A percentile compares a stretch with the other conserved stretches of the same genome.
These are phyloP conservation scores for Trichoderma arundinaceum DNA, from an alignment of 2,329 filamentous ascomycete species.

Conservation along the genomic window DNA sequence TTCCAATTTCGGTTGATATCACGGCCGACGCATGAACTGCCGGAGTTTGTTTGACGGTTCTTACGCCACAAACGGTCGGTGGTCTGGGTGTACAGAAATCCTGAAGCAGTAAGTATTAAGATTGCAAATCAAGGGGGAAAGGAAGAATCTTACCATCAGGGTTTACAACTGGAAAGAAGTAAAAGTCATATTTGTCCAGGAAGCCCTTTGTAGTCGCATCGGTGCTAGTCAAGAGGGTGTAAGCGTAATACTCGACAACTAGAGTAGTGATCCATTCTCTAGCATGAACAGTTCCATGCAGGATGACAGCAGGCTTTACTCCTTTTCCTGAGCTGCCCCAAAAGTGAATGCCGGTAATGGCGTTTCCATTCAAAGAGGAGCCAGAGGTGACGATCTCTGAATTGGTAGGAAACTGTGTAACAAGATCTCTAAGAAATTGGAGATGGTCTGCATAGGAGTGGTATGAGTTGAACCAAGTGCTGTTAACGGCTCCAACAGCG, in stretches of 20 bases:
- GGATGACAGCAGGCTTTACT: slow-evolving; percentile 58
- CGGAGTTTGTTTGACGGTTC: slow-evolving; percentile 54
- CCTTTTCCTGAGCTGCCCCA: slow-evolving; percentile 54
- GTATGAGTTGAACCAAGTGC: slow-evolving; percentile 60
- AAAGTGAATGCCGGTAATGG: slow-evolving; percentile 67
- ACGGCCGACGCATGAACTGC: slow-evolving; percentile 54
- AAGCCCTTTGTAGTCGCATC: slow-evolving; percentile 49
- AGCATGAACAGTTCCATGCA: slow-evolving; percentile 64
- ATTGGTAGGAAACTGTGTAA: slow-evolving; percentile 49
- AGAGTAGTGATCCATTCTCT: slow-evolving; percentile 65
- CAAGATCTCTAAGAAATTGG: slow-evolving; percentile 54
- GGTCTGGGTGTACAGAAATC: slow-evolving; percentile 64
- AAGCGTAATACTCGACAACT: slow-evolving; percentile 60
- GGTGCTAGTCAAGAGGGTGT: slow-evolving; percentile 54
- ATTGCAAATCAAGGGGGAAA: neutral
- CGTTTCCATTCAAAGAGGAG: slow-evolving; percentile 52
- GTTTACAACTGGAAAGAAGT: slow-evolving; percentile 67
- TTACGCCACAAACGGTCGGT: slow-evolving; percentile 66
- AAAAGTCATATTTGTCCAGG: slow-evolving; percentile 69
- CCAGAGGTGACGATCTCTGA: slow-evolving; percentile 58
- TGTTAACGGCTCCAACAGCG: slow-evolving; percentile 23
- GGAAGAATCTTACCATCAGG: slow-evolving; percentile 55
- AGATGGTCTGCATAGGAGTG: slow-evolving; percentile 59
- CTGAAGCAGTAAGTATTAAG: slow-evolving; percentile 40
- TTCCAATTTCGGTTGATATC: slow-evolving; percentile 68